These are phyloP conservation scores for Plantago lanceolata DNA, from an alignment of 305 asterid species.

Conservation along the genomic window DNA sequence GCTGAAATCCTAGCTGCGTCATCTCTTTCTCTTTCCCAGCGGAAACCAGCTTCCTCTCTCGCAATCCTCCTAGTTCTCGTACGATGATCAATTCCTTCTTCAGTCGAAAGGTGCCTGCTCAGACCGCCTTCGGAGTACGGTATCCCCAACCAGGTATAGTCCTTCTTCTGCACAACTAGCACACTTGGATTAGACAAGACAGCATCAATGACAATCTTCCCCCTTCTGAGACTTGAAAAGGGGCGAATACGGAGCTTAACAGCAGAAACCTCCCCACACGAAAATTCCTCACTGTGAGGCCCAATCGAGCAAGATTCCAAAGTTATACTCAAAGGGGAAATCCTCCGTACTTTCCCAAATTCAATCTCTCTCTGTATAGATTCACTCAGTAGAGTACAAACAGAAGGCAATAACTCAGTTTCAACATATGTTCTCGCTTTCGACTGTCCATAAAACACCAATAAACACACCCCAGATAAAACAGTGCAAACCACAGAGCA, in stretches of 20 bases:
- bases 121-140: conserved; percentile 67
- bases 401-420: conserved; percentile 72
- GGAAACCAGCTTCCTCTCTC: conserved; percentile 70
- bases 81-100: conserved; percentile 91
- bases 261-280: conserved; percentile 80
- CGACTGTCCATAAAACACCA: conserved; percentile 78
- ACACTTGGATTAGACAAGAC: conserved; percentile 69
- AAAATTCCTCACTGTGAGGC: conserved; percentile 84
- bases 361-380: conserved; percentile 76
- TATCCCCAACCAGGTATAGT: conserved; percentile 88
- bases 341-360: conserved; percentile 81
- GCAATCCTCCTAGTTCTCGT: conserved; percentile 79
- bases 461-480: conserved; percentile 76
- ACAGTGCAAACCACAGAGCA: conserved; percentile 76
- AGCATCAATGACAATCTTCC: conserved; percentile 88
- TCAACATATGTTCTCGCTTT: conserved; percentile 77
- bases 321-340: conserved; percentile 90
- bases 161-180: conserved; percentile 75
- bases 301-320: conserved; percentile 91
- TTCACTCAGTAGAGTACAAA: conserved; percentile 65
- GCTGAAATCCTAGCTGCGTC: conserved; percentile 72
- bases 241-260: conserved; percentile 84
- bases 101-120: conserved; percentile 66
- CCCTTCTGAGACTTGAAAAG: conserved; percentile 84
- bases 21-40: conserved; percentile 80